Percentiles rank a stretch among this genome's conserved stretches.
Evolutionary conservation across 1,139 yeast genomes (phyloP).

Genomic region (Pichia sp.): DNA sequence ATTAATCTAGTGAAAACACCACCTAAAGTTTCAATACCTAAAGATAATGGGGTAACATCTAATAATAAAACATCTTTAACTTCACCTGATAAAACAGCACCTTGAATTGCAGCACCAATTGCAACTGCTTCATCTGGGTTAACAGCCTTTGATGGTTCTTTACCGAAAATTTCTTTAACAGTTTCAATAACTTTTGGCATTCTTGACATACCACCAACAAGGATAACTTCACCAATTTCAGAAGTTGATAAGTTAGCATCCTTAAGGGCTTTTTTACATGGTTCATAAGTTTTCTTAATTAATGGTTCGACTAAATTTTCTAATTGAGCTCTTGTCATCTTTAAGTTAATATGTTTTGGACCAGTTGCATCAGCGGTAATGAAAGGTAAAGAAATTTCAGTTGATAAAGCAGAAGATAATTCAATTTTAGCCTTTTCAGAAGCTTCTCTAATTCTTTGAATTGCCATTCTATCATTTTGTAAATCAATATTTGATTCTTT

Average conservation of each 20-base stretch:
- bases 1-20: conserved; percentile 98
- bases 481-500: conserved; percentile 88
- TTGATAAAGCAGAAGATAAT: conserved; percentile 86
- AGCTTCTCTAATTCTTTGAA: conserved; percentile 99
- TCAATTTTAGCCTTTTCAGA: conserved; percentile 99
- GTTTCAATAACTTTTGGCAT: conserved; percentile 99
- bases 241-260: conserved; percentile 87
- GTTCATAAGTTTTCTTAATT: conserved; percentile 89
- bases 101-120: conserved; percentile 99
- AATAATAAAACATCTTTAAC: conserved; percentile 90
- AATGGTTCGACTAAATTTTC: conserved; percentile 88
- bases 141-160: conserved; percentile 96
- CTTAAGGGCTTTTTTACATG: conserved; percentile 97
- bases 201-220: conserved; percentile 99
- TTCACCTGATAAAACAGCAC: conserved; percentile 98
- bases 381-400: conserved; percentile 96
- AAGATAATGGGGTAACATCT: conserved; percentile 95
- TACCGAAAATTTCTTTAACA: conserved; percentile 87
- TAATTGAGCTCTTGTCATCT: conserved; percentile 87
- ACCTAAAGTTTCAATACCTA: conserved; percentile 98
- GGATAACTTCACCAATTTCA: conserved; percentile 87
- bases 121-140: conserved; percentile 99
- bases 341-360: conserved; percentile 96
- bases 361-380: conserved; percentile 95
- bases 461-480: conserved; percentile 93